A percentile compares a stretch with the other conserved stretches of the same genome.
phyloP scores from a whole-genome alignment of 1,139 yeast species.

The Oligophagozyma castellii region DNA sequence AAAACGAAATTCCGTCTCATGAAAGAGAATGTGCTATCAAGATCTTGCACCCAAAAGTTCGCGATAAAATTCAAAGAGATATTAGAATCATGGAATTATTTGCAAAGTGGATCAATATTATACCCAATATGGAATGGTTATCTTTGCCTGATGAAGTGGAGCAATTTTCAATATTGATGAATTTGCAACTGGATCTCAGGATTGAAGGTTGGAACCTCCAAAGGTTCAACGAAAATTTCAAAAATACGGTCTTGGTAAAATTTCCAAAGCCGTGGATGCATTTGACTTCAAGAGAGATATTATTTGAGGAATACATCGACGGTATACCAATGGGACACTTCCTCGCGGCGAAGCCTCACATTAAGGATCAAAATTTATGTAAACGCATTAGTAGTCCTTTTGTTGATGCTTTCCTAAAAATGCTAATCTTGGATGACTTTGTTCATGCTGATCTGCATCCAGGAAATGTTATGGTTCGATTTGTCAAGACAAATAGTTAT shows the following conservation, averaged over 20 bases:
- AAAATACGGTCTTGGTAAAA: constrained; percentile 44
- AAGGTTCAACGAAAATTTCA: constrained; percentile 37
- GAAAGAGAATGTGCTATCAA: constrained; percentile 71
- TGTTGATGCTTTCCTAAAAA: constrained; percentile 78
- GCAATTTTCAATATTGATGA: constrained; percentile 77
- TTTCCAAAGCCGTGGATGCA: constrained; percentile 70
- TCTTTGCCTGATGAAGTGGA: constrained; percentile 90
- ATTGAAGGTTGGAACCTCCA: constrained; percentile 76
- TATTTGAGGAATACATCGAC: constrained; percentile 74
- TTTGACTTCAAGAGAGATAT: constrained; percentile 55
- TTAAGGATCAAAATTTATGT: constrained; percentile 31
- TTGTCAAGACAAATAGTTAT: constrained; percentile 34
- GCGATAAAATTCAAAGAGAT: constrained; percentile 61
- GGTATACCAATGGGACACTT: constrained; percentile 74
- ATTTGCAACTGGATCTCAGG: constrained; percentile 73
- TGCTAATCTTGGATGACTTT: constrained; percentile 85
- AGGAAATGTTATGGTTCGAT: constrained; percentile 80
- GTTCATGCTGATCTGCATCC: constrained; percentile 96
- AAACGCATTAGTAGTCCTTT: constrained; percentile 77
- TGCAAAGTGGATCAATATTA: constrained; percentile 49
- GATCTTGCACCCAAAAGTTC: constrained; percentile 82
- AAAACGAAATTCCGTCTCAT: constrained; percentile 5
- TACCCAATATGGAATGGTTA: constrained; percentile 97
- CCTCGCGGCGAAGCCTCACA: constrained; percentile 31
- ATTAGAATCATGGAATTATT: constrained; percentile 69